These are phyloP conservation scores for Phytophthora cactorum DNA, from an alignment of 352 stramenopile species.

Conservation along the genomic window DNA sequence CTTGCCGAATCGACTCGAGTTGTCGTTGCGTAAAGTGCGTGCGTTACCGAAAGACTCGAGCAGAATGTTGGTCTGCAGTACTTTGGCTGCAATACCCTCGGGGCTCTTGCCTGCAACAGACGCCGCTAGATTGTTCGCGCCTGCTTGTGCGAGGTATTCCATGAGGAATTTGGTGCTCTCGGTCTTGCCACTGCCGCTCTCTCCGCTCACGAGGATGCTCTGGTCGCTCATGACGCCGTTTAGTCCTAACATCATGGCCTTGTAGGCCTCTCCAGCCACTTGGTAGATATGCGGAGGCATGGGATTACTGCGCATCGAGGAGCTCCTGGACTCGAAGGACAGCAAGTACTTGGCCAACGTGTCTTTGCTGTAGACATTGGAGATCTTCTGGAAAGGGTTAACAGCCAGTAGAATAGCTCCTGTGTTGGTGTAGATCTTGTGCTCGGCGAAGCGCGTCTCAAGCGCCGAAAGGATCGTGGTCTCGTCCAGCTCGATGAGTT, in stretches of 20 bases:
- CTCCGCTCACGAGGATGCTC: constrained; percentile 87
- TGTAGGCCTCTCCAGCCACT: constrained; percentile 82
- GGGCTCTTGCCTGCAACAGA: constrained; percentile 46
- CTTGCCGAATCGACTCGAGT: constrained; percentile 93
- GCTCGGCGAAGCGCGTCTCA: constrained; percentile 67
- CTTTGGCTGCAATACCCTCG: constrained; percentile 84
- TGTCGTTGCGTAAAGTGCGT: constrained; percentile 89
- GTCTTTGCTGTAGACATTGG: constrained; percentile 61
- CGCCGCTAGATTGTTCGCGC: constrained; percentile 70
- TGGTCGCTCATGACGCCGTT: constrained; percentile 70
- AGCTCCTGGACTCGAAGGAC: constrained; percentile 57
- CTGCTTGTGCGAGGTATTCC: constrained; percentile 84
- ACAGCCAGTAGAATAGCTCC: constrained; percentile 82
- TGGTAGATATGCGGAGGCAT: constrained; percentile 88
- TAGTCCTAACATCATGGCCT: constrained; percentile 74
- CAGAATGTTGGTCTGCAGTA: constrained; percentile 91
- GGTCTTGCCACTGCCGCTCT: constrained; percentile 90
- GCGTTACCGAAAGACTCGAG: constrained; percentile 92
- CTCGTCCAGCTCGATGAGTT: constrained; percentile 82
- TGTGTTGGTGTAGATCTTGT: constrained; percentile 90
- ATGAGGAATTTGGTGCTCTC: constrained; percentile 92
- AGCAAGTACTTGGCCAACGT: constrained; percentile 69
- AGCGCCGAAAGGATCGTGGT: constrained; percentile 69
- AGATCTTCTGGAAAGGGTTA: constrained; percentile 84
- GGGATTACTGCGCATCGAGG: constrained; percentile 30